A percentile compares a stretch with the other conserved stretches of the same genome.
These are phyloP conservation scores for Pichia inconspicua DNA, from an alignment of 1,139 yeast species.

Conservation along the genomic window DNA sequence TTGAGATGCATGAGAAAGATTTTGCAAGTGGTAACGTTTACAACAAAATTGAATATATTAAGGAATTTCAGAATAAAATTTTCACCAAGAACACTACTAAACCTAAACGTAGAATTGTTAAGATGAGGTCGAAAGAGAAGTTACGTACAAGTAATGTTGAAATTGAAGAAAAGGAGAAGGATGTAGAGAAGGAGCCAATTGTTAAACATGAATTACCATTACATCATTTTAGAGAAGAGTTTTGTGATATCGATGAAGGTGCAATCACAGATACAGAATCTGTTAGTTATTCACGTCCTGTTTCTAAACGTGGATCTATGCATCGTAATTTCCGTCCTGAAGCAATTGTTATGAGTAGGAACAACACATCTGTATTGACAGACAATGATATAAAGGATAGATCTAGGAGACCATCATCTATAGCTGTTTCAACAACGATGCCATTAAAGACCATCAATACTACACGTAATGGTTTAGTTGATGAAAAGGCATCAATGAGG, in stretches of 20 bases:
- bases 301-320: background rate
- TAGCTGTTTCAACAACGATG: too few relatives aligned
- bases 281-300: background rate
- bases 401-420: background rate
- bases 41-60: slow-evolving; percentile 37
- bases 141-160: background rate
- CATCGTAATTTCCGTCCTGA: background rate
- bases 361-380: background rate
- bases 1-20: slow-evolving; percentile 23
- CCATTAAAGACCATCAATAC: too few relatives aligned
- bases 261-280: background rate
- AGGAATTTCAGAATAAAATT: slow-evolving; percentile 40
- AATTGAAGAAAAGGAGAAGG: background rate
- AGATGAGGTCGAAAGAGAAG: slow-evolving; percentile 24
- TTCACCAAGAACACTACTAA: slow-evolving; percentile 31
- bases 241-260: background rate
- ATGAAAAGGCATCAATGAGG: background rate
- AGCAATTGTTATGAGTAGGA: background rate
- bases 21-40: slow-evolving; percentile 14
- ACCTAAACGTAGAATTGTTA: slow-evolving; percentile 45
- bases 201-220: too few relatives aligned
- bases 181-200: background rate
- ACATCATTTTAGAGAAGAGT: background rate
- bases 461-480: background rate
- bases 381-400: background rate